Evolutionary conservation across 2,329 filamentous ascomycete genomes (phyloP), one percentile per base, ranked within the genome.

Genomic region (Aspergillus oerlinghausenensis): DNA sequence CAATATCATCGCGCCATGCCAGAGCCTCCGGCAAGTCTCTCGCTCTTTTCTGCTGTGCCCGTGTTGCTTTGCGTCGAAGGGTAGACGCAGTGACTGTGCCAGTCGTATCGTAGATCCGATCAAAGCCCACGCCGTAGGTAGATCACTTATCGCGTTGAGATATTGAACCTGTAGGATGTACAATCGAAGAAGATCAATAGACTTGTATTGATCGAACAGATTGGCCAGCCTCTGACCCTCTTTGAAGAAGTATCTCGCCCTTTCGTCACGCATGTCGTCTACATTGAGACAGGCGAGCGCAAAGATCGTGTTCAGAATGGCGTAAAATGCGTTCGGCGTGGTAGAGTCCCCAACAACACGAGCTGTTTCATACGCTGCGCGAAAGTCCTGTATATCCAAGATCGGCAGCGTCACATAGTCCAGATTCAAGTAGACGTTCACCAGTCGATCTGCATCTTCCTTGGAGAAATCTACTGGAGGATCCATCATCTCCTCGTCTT

Each of bases 381-480:
- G 54, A 25, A 67, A 67, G 2, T 55, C 49, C 4, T 51, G 4
- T 19, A 65, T 56, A 32, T 65, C 56, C 29, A 69, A 60, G 8
- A 69, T 61, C 1, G 66, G 66, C 23, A 67, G 45, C 43, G 65
- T 64, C n/a, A 65, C 65, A 55, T 64, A 66, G 55, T 69, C 65
- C 19, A 60, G 62, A 9, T 56, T 60, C 25, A 69, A 49, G 28
- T 69, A 69, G 3, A 49, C 51, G 3, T 55, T 52, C 10, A 69
- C 38, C 11, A 64, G 52, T 28, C 38, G 54, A 50, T 68, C 65
- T 10, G 60, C 55, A 38, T 58, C 21, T 8, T 60, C 50, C 6
- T 60, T 63, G 19, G 59, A 45, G 19, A 65, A 54, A 42, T 60
- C 55, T 9, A 51, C 49, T 2, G 53, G 38, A 4, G 47, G 48